Conservation (phyloP, 371 early-diverging fungal genomes). For the Apophysomyces sp. region DNA sequence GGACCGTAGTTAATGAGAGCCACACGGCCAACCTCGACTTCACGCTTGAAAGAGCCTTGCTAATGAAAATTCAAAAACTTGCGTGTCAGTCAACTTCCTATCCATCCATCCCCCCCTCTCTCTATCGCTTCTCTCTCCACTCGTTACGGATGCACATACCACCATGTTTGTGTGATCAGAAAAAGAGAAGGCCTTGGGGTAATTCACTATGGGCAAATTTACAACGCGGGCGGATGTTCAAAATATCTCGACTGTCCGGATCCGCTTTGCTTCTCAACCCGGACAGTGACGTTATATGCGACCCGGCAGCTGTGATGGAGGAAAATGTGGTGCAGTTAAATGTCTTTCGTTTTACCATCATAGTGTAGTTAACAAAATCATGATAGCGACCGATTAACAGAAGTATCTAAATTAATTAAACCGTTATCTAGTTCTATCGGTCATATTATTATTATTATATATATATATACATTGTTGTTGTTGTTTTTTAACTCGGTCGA, state of each 20-base stretch:
- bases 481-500: too few relatives aligned
- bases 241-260: not conserved
- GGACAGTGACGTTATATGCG: too few relatives aligned
- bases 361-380: too few relatives aligned
- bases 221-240: not conserved
- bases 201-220: not conserved
- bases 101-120: slow-evolving; percentile 11
- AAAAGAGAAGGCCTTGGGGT: slow-evolving; percentile 1
- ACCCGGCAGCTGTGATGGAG: too few relatives aligned
- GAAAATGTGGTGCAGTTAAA: too few relatives aligned
- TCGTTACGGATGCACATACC: not conserved
- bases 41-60: slow-evolving; percentile 79
- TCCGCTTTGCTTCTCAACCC: not conserved
- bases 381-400: too few relatives aligned
- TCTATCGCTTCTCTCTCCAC: not conserved
- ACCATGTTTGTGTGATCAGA: slow-evolving; percentile 3
- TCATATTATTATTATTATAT: too few relatives aligned
- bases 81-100: not conserved
- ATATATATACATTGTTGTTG: too few relatives aligned
- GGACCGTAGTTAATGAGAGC: slow-evolving; percentile 94
- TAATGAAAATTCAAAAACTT: slow-evolving; percentile 14
- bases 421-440: too few relatives aligned
- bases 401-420: too few relatives aligned
- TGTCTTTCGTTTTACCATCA: too few relatives aligned
- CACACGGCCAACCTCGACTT: slow-evolving; percentile 98